phyloP scores from a whole-genome alignment of 257 asterid species.

The Solanum chiquidenum region DNA sequence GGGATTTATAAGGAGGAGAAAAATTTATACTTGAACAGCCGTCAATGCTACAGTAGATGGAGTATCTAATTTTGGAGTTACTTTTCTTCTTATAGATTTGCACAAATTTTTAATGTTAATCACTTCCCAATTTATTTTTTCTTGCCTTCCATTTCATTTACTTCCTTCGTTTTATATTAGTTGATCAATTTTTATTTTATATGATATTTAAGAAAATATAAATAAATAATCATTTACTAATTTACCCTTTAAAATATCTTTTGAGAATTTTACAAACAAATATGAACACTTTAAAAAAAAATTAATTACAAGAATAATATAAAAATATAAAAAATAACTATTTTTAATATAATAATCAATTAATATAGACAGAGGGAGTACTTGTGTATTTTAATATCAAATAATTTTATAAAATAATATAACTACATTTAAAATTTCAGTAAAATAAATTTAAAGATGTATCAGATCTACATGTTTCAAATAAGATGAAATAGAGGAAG shows the following conservation, averaged over 20 bases:
- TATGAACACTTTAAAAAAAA: too few relatives aligned
- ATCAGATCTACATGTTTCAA: neutral
- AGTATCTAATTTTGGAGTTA: neutral
- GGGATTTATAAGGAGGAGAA: neutral
- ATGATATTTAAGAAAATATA: rapidly evolving
- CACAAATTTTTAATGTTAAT: neutral
- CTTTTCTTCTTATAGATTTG: neutral
- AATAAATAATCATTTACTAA: too few relatives aligned
- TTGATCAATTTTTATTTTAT: too few relatives aligned
- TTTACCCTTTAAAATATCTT: too few relatives aligned
- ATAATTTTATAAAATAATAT: too few relatives aligned
- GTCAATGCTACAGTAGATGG: constrained; percentile 25
- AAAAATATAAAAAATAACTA: too few relatives aligned
- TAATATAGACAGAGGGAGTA: neutral
- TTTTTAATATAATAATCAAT: too few relatives aligned
- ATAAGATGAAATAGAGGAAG: neutral
- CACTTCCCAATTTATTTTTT: neutral
- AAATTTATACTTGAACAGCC: constrained; percentile 20
- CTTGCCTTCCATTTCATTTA: neutral
- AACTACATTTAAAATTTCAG: too few relatives aligned
- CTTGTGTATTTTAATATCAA: neutral
- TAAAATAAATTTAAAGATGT: neutral
- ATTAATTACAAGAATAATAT: too few relatives aligned
- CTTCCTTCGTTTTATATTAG: too few relatives aligned
- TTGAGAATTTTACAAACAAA: too few relatives aligned